Evolutionary conservation across 257 asterid species (phyloP), one percentile per base, ranked within the genome.

Genomic region (Osmanthus fragrans): DNA sequence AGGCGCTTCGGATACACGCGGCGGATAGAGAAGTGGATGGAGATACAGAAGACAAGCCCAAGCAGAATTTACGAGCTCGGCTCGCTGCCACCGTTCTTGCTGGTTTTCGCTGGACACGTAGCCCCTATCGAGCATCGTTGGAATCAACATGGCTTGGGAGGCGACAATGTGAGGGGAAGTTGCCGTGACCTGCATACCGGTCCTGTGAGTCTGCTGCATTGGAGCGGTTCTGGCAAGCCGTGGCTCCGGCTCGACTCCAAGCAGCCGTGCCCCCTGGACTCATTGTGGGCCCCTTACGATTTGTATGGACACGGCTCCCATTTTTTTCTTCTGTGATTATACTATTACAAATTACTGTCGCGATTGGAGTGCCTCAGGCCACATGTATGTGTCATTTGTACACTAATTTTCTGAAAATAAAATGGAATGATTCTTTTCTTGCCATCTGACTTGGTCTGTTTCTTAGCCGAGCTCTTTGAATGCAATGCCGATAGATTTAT

Each of bases 141-240:
- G 94, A 90, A 90, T 79, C 94, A 90, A 66, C 94, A 90, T 72
- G 94, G 92, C 0, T 78, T 90, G 79, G 92, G 94, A 16, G 95
- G 92, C 39, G 92, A 88, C 72, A 90, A 86, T 33, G 88, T 90
- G 73, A 68, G 81, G 2, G 95, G 95, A 60, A 86, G 87, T 85
- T 90, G 92, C 76, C 76, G 92, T 72, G 78, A 84, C 79, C 83
- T 90, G 0, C 90, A 87, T 64, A 85, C 85, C 21, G 92, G 91
- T 76, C 88, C 88, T 9, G 89, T 88, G 79, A 90, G 94, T 83
- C 84, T 90, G 76, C 79, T 90, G 76, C 94, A 90, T 81, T 90
- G 95, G 92, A 88, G 92, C 78, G 95, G 95, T 39, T 87, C 89
- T 80, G 95, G 92, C 54, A 90, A 90, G 85, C 92, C 92, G 6